A percentile compares a stretch with the other conserved stretches of the same genome.
phyloP scores from a whole-genome alignment of 164 flowering plant species.

The Houttuynia cordata region DNA sequence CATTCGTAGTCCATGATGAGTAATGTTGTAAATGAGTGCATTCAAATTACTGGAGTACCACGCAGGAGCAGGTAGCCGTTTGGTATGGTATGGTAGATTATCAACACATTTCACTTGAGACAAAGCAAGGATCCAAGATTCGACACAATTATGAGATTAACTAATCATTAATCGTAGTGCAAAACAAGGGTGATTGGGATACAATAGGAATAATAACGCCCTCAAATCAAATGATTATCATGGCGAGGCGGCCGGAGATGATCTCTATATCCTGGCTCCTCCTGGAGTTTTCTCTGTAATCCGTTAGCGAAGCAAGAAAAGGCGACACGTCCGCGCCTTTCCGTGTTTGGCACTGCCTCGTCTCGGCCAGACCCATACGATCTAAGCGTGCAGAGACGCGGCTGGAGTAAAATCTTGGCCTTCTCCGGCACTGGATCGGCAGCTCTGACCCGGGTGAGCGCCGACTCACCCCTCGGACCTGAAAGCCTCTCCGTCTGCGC shows the following conservation, averaged over 20 bases:
- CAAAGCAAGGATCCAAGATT: too few relatives aligned
- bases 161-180: background rate
- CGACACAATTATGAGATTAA: too few relatives aligned
- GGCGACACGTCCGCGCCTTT: slow-evolving; percentile 33
- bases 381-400: slow-evolving; percentile 65
- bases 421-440: slow-evolving; percentile 10
- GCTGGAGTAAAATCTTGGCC: slow-evolving; percentile 59
- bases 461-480: slow-evolving; percentile 5
- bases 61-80: too few relatives aligned
- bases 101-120: too few relatives aligned
- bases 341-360: slow-evolving; percentile 23
- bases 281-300: slow-evolving; percentile 74
- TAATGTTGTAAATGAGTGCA: too few relatives aligned
- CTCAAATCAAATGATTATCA: slow-evolving; percentile 35
- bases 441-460: background rate
- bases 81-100: too few relatives aligned
- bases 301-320: slow-evolving; percentile 59
- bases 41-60: too few relatives aligned
- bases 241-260: slow-evolving; percentile 81
- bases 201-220: too few relatives aligned
- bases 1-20: too few relatives aligned
- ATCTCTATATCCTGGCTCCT: slow-evolving; percentile 79
- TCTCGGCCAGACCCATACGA: slow-evolving; percentile 52
- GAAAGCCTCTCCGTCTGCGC: slow-evolving; percentile 11
- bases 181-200: background rate